Conservation (phyloP, 192 early-diverging fungal genomes). For the Mortierella hygrophila region DNA sequence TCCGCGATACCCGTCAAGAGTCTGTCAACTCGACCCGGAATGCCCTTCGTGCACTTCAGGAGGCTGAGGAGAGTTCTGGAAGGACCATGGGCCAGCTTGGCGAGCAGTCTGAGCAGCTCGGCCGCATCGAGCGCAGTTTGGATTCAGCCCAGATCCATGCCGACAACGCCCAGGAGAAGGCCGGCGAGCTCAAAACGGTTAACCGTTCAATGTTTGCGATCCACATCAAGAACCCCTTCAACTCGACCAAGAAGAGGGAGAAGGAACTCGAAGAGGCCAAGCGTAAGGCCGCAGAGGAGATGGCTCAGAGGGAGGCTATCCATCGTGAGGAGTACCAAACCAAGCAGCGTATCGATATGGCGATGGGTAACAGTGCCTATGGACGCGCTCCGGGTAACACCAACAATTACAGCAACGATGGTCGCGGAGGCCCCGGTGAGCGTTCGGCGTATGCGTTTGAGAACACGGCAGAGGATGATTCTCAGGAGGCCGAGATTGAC, state of each 20-base stretch:
- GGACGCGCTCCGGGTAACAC: conserved; percentile 20
- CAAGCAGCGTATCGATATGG: conserved; percentile 68
- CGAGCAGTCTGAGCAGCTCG: conserved; percentile 68
- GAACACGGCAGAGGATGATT: conserved; percentile 75
- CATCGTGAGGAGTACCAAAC: conserved; percentile 67
- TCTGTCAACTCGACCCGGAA: conserved; percentile 76
- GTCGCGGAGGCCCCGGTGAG: conserved; percentile 62
- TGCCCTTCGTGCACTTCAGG: conserved; percentile 70
- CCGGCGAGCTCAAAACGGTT: conserved; percentile 70
- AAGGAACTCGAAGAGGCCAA: conserved; percentile 65
- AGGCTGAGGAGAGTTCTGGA: conserved; percentile 70
- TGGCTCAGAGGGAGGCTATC: conserved; percentile 66
- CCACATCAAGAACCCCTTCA: conserved; percentile 79
- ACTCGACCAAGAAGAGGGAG: conserved; percentile 68
- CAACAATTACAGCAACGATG: conserved; percentile 57
- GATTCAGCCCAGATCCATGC: conserved; percentile 73
- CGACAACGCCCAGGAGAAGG: conserved; percentile 65
- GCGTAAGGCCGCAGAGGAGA: conserved; percentile 65
- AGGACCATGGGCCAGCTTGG: conserved; percentile 75
- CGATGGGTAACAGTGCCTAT: conserved; percentile 53
- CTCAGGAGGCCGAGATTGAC: conserved; percentile 76
- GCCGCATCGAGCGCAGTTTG: conserved; percentile 71
- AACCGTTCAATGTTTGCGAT: conserved; percentile 84
- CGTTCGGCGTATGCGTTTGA: conserved; percentile 76
- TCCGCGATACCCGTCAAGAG: conserved; percentile 71